phyloP scores from a whole-genome alignment of 345 rosid species.

The Ceriops decandra region DNA sequence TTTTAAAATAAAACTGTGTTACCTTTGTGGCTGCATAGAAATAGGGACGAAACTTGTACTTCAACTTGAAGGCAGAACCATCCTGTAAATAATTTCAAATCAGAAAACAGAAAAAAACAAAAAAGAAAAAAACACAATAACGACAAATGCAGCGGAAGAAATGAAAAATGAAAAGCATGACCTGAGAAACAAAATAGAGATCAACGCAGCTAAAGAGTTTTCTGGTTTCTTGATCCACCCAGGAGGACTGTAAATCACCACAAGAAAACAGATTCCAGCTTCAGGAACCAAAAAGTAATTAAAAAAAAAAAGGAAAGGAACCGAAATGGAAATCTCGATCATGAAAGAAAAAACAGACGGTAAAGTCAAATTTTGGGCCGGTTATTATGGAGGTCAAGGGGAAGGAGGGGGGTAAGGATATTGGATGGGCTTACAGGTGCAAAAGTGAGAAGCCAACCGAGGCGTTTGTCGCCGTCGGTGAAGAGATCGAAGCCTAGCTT shows the following conservation, averaged over 20 bases:
- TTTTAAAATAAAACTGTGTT: neutral
- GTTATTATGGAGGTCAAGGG: neutral
- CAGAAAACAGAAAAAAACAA: neutral
- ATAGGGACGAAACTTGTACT: constrained; percentile 86
- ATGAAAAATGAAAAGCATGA: constrained; percentile 14
- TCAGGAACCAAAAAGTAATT: neutral
- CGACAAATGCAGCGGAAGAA: neutral
- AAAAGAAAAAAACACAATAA: neutral
- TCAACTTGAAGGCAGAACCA: constrained; percentile 82
- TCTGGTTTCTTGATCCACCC: constrained; percentile 63
- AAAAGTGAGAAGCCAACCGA: constrained; percentile 87
- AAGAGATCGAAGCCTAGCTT: constrained; percentile 87
- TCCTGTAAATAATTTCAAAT: constrained; percentile 42
- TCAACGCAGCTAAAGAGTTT: constrained; percentile 71
- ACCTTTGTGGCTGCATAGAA: constrained; percentile 85
- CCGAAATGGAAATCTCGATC: neutral
- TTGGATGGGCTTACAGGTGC: constrained; percentile 53
- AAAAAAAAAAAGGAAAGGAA: neutral
- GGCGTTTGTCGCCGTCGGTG: constrained; percentile 84
- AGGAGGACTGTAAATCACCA: constrained; percentile 66
- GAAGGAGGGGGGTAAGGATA: neutral
- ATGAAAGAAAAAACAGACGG: neutral
- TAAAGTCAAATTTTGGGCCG: no score
- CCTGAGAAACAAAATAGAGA: constrained; percentile 91
- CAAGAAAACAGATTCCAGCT: constrained; percentile 1